A percentile compares a stretch with the other conserved stretches of the same genome.
Evolutionary conservation across 257 asterid genomes (phyloP).

Genomic region (Cinchona pubescens): DNA sequence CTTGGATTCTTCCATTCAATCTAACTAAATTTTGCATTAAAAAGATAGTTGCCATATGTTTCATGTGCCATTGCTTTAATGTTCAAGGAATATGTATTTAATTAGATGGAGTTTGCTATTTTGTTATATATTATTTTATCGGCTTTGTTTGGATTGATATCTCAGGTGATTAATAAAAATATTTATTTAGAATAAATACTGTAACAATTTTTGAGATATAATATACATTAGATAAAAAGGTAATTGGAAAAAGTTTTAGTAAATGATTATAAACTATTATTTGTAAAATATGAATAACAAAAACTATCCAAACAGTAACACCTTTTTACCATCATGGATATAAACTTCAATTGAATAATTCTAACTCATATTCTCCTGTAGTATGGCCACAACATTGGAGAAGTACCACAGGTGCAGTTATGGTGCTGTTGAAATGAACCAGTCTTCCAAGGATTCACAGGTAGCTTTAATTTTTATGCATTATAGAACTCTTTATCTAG

Average conservation of each 20-base stretch:
- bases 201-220: no score
- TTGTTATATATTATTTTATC: neutral
- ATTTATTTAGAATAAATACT: no score
- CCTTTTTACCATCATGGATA: neutral
- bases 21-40: no score
- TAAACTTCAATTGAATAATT: neutral
- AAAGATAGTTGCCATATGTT: neutral
- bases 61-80: neutral
- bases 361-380: slow-evolving; percentile 3
- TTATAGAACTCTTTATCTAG: neutral
- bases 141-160: no score
- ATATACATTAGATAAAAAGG: no score
- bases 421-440: slow-evolving; percentile 37
- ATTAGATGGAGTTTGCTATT: neutral
- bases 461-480: slow-evolving; percentile 18
- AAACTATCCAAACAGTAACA: neutral
- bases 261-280: no score
- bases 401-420: slow-evolving; percentile 53
- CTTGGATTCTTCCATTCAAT: neutral
- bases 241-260: no score
- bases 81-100: neutral
- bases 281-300: no score
- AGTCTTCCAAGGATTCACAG: slow-evolving; percentile 40
- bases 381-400: slow-evolving; percentile 50
- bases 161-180: no score